These are phyloP conservation scores for Suhomyces bokatorum DNA, from an alignment of 1,139 yeast species.

Conservation along the genomic window DNA sequence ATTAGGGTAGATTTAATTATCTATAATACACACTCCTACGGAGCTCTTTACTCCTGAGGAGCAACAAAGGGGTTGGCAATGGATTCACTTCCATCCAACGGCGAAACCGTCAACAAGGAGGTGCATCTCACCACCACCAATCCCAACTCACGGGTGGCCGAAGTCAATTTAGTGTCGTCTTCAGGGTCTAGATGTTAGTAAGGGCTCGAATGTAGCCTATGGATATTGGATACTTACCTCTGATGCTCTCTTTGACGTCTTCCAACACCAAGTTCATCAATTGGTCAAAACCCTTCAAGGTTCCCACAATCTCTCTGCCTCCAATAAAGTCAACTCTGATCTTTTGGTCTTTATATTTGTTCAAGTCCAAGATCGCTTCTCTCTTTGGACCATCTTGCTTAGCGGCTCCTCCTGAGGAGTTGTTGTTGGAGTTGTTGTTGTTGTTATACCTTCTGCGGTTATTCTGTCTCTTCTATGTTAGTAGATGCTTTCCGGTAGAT, in stretches of 20 bases:
- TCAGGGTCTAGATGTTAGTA: constrained; percentile 55
- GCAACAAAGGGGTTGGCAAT: constrained; percentile 69
- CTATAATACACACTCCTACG: constrained; percentile 13
- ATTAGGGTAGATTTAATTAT: constrained; percentile 1
- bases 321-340: constrained; percentile 82
- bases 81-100: constrained; percentile 77
- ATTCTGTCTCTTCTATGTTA: constrained; percentile 11
- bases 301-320: constrained; percentile 80
- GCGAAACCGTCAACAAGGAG: constrained; percentile 74
- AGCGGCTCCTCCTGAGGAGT: constrained; percentile 29
- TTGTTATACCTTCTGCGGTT: constrained; percentile 27
- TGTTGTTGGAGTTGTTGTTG: constrained; percentile 17
- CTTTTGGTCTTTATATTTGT: constrained; percentile 70
- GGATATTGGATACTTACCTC: constrained; percentile 40
- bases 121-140: constrained; percentile 88
- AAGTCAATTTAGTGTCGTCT: constrained; percentile 50
- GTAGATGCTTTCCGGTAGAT: background rate
- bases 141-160: constrained; percentile 57
- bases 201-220: constrained; percentile 9
- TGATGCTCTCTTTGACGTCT: constrained; percentile 68
- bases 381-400: constrained; percentile 77
- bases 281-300: constrained; percentile 86
- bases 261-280: constrained; percentile 91
- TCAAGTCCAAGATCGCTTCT: constrained; percentile 84
- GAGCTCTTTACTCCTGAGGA: constrained; percentile 14